phyloP scores from a whole-genome alignment of 371 early-diverging fungal genomes.

The Cokeromyces recurvatus region DNA sequence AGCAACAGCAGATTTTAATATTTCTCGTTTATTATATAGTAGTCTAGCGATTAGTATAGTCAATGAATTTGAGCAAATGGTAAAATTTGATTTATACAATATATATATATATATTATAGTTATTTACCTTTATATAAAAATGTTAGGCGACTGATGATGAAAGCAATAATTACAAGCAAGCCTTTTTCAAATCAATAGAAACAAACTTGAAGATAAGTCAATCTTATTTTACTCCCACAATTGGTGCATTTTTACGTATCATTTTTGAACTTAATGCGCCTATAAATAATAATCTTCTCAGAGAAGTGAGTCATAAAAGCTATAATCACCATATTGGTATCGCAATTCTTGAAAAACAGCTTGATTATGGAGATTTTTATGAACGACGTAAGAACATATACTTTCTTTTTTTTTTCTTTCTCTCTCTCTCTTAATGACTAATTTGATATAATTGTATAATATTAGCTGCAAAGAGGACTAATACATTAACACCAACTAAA shows the following conservation, averaged over 20 bases:
- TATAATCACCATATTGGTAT: slow-evolving; percentile 57
- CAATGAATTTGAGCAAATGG: slow-evolving; percentile 27
- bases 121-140: no score
- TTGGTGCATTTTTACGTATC: slow-evolving; percentile 53
- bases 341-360: slow-evolving; percentile 45
- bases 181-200: slow-evolving; percentile 25
- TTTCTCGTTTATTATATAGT: slow-evolving; percentile 54
- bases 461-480: slow-evolving; percentile 2
- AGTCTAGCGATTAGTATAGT: slow-evolving; percentile 41
- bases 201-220: slow-evolving; percentile 27
- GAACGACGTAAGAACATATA: slow-evolving; percentile 18
- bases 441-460: neutral
- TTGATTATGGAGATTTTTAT: slow-evolving; percentile 11
- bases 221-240: slow-evolving; percentile 42
- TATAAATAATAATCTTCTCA: slow-evolving; percentile 31
- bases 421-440: slow-evolving; percentile 1
- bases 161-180: slow-evolving; percentile 13
- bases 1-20: slow-evolving; percentile 59
- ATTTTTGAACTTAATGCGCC: slow-evolving; percentile 39
- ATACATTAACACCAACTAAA: neutral
- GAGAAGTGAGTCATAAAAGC: slow-evolving; percentile 38
- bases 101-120: no score
- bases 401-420: no score
- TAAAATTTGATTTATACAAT: no score
- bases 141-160: slow-evolving; percentile 7